These are phyloP conservation scores for Pythium dissotocum DNA, from an alignment of 352 stramenopile species.

Conservation along the genomic window DNA sequence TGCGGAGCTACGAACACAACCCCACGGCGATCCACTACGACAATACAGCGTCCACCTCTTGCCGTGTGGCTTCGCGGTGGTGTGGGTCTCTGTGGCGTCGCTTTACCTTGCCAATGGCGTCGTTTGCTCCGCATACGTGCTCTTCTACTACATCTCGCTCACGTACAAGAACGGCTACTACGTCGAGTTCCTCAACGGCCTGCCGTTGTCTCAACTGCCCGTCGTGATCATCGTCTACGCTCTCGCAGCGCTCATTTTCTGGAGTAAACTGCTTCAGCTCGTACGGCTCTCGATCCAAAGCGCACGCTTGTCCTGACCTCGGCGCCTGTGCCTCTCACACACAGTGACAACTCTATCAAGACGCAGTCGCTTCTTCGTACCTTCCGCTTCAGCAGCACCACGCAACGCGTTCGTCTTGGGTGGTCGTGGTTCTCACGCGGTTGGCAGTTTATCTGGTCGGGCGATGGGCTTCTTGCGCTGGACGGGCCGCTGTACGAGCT, in stretches of 20 bases:
- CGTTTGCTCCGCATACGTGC: background rate
- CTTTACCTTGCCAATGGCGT: slow-evolving; percentile 11
- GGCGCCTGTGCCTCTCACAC: no score
- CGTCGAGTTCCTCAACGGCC: slow-evolving; percentile 7
- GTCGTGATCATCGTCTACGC: slow-evolving; percentile 5
- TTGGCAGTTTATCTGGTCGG: slow-evolving; percentile 3
- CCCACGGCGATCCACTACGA: background rate
- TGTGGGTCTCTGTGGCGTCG: background rate
- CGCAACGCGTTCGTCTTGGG: background rate
- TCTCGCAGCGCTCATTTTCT: slow-evolving; percentile 3
- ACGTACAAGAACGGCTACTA: slow-evolving; percentile 8
- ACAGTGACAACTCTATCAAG: background rate
- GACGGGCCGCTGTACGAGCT: slow-evolving; percentile 11
- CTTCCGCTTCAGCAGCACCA: background rate
- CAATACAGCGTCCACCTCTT: slow-evolving; percentile 8
- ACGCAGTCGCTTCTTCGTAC: background rate
- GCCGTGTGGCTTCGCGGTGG: background rate
- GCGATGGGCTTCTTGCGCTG: background rate
- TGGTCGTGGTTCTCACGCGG: background rate
- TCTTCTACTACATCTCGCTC: slow-evolving; percentile 2
- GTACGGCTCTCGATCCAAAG: background rate
- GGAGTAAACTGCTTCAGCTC: background rate
- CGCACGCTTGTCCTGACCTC: background rate
- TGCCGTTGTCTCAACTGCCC: background rate
- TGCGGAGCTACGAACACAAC: no score